Evolutionary conservation across 768 basidiomycete species (phyloP).

Genomic region (Auricularia heimuer): DNA sequence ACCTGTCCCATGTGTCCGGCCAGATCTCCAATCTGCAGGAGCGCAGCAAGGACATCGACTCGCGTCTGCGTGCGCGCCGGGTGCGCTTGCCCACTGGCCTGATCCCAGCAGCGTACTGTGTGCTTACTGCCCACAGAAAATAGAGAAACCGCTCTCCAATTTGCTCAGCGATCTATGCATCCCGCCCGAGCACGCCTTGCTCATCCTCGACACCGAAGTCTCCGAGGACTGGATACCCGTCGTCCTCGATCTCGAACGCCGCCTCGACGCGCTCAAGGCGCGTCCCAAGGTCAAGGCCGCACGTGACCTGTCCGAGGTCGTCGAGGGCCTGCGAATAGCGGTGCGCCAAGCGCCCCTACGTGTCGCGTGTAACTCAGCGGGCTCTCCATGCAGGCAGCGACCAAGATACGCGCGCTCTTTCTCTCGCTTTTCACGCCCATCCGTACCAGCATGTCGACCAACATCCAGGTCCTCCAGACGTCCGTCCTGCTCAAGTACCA

Average conservation of each 20-base stretch:
- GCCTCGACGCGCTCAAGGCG: conserved; percentile 55
- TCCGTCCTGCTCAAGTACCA: conserved; percentile 77
- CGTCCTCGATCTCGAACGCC: conserved; percentile 71
- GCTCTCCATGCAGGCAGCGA: conserved; percentile 53
- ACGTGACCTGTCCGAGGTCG: conserved; percentile 69
- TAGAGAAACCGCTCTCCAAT: conserved; percentile 77
- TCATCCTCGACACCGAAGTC: conserved; percentile 77
- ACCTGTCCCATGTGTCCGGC: conserved; percentile 88
- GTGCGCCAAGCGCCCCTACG: conserved; percentile 34
- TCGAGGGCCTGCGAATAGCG: conserved; percentile 81
- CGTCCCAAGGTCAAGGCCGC: conserved; percentile 82
- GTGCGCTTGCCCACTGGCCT: conserved; percentile 34
- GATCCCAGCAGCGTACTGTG: neutral
- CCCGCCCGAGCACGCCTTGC: conserved; percentile 64
- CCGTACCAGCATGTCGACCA: conserved; percentile 72
- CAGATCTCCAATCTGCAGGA: conserved; percentile 93
- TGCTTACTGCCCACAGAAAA: conserved; percentile 44
- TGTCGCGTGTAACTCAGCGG: neutral
- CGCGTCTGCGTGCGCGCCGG: conserved; percentile 70
- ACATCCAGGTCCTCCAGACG: conserved; percentile 88
- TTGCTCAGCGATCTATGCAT: conserved; percentile 75
- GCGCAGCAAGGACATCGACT: conserved; percentile 84
- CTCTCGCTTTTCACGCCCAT: conserved; percentile 76
- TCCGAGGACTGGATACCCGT: conserved; percentile 81
- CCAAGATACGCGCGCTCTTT: conserved; percentile 82